Evolutionary conservation across 2,329 filamentous ascomycete species (phyloP).

Genomic region (Paecilomyces sp.): DNA sequence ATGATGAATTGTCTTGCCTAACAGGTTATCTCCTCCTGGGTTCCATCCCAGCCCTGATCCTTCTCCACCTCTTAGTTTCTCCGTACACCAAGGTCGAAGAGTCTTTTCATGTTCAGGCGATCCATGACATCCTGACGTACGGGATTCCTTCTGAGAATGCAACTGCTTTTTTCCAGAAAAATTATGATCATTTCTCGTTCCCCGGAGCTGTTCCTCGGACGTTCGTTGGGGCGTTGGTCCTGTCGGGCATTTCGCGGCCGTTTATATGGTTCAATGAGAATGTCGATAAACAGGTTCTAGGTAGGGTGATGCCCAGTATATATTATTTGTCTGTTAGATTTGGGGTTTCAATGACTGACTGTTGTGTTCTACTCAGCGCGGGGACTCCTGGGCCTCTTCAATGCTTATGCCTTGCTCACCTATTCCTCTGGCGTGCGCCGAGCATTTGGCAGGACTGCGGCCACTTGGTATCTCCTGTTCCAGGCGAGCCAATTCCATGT

Average conservation of each 20-base stretch:
- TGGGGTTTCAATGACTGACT: not conserved
- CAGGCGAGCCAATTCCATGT: constrained; percentile 85
- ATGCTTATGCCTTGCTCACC: constrained; percentile 60
- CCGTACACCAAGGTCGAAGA: constrained; percentile 98
- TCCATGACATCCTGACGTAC: constrained; percentile 80
- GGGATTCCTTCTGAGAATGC: constrained; percentile 60
- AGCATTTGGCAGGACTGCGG: constrained; percentile 62
- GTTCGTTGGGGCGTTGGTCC: constrained; percentile 72
- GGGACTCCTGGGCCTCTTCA: constrained; percentile 68
- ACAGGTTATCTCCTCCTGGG: constrained; percentile 41
- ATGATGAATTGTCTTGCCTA: not conserved
- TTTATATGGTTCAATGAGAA: constrained; percentile 53
- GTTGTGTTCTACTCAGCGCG: constrained; percentile 47
- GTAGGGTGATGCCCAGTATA: constrained; percentile 26
- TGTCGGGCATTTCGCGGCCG: constrained; percentile 67
- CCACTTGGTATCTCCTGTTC: constrained; percentile 72
- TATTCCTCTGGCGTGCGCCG: constrained; percentile 58
- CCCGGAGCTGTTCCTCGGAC: constrained; percentile 87
- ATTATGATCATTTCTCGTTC: constrained; percentile 87
- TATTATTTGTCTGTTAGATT: not conserved
- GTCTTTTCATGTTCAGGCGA: constrained; percentile 93
- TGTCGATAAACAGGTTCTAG: constrained; percentile 50
- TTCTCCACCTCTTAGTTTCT: constrained; percentile 64
- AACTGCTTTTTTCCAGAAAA: constrained; percentile 46
- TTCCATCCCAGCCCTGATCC: constrained; percentile 55